Evolutionary conservation across 2,329 filamentous ascomycete species (phyloP).

Genomic region (Phaeosphaeriaceae sp.): DNA sequence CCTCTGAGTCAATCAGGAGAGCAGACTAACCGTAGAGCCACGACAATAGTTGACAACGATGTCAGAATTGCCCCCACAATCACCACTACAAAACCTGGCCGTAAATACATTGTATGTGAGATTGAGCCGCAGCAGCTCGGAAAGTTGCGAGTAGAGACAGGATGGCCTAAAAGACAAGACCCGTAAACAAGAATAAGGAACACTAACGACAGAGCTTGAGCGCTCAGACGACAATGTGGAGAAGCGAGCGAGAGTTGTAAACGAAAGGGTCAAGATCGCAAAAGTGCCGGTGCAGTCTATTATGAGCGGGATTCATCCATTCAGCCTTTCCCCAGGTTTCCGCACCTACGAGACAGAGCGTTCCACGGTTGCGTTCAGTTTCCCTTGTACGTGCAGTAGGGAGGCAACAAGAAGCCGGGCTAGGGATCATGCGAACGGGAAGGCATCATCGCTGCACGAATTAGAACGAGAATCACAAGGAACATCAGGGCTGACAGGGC

Average conservation of each 20-base stretch:
- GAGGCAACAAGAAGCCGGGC: conserved; percentile 12
- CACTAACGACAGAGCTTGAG: conserved; percentile 1
- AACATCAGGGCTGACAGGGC: conserved; percentile 6
- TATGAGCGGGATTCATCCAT: conserved; percentile 14
- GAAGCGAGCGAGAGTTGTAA: conserved; percentile 5
- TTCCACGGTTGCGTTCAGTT: conserved; percentile 18
- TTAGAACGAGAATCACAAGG: not conserved
- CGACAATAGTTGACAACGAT: conserved; percentile 42
- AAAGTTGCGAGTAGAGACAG: conserved; percentile 1
- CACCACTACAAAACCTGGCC: conserved; percentile 43
- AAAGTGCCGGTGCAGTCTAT: conserved; percentile 10
- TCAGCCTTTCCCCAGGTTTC: conserved; percentile 30
- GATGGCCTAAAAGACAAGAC: not conserved
- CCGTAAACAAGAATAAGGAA: conserved; percentile 1
- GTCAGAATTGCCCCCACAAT: conserved; percentile 44
- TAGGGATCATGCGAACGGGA: conserved; percentile 17
- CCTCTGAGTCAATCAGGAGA: not conserved
- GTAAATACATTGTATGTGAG: conserved; percentile 31
- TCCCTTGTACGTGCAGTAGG: conserved; percentile 16
- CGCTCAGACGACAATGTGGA: conserved; percentile 9
- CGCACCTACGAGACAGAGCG: conserved; percentile 17
- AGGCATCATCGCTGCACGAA: conserved; percentile 6
- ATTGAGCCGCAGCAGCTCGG: not conserved
- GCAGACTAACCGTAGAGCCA: conserved; percentile 36
- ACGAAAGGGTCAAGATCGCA: conserved; percentile 12